phyloP scores from a whole-genome alignment of 345 rosid genomes.

The Psidium guajava region DNA sequence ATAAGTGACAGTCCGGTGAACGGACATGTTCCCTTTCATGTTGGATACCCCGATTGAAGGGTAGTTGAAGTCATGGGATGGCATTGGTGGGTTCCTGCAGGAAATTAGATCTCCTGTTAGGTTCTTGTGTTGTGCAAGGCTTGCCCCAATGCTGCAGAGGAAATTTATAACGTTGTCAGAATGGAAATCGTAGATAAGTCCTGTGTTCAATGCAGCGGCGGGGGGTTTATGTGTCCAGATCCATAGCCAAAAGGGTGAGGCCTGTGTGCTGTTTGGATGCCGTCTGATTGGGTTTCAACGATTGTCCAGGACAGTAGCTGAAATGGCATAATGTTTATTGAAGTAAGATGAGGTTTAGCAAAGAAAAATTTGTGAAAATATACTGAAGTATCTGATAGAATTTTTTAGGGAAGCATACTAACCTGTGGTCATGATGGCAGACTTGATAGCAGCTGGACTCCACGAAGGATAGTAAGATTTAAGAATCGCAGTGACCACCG shows the following conservation, averaged over 20 bases:
- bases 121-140: slow-evolving; percentile 27
- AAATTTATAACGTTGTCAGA: slow-evolving; percentile 20
- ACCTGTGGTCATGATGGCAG: slow-evolving; percentile 57
- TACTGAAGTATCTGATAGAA: background rate
- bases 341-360: background rate
- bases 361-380: background rate
- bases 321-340: background rate
- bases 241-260: slow-evolving; percentile 48
- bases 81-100: slow-evolving; percentile 11
- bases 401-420: background rate
- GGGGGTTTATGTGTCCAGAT: slow-evolving; percentile 47
- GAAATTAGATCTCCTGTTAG: slow-evolving; percentile 22
- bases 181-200: slow-evolving; percentile 28
- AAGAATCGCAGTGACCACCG: slow-evolving; percentile 30
- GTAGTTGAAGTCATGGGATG: slow-evolving; percentile 31
- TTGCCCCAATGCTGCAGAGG: slow-evolving; percentile 39
- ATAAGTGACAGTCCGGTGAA: slow-evolving; percentile 29
- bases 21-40: slow-evolving; percentile 26
- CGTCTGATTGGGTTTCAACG: slow-evolving; percentile 11
- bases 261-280: slow-evolving; percentile 22
- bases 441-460: slow-evolving; percentile 45
- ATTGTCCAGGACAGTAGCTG: slow-evolving; percentile 29
- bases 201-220: slow-evolving; percentile 25
- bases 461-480: slow-evolving; percentile 32
- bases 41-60: slow-evolving; percentile 36